Conservation (phyloP, 2,329 filamentous ascomycete species). For the Amauroascus verrucosus region DNA sequence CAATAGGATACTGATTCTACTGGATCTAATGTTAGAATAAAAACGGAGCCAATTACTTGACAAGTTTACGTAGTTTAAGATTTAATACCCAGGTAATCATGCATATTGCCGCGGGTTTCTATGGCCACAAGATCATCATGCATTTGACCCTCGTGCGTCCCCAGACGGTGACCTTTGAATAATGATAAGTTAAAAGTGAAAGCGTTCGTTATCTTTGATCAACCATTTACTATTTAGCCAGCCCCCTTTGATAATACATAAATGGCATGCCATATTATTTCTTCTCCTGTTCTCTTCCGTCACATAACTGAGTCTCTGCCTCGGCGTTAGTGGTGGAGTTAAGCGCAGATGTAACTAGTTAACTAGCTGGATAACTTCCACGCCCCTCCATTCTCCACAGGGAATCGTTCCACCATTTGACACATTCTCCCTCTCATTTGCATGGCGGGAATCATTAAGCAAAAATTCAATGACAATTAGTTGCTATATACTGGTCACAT, state of each 20-base stretch:
- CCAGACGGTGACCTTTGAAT: no score
- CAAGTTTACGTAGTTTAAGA: constrained; percentile 2
- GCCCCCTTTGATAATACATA: background rate
- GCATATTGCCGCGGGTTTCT: background rate
- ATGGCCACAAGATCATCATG: background rate
- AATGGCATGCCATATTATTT: background rate
- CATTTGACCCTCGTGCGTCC: background rate
- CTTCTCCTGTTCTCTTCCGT: background rate
- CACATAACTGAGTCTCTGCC: no score
- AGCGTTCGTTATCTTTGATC: background rate
- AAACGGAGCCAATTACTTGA: constrained; percentile 30
- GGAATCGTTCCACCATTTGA: no score
- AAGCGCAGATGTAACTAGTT: background rate
- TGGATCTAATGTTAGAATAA: constrained; percentile 31
- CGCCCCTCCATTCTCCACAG: no score
- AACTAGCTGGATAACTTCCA: background rate
- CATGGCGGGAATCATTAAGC: background rate
- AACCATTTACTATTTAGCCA: background rate
- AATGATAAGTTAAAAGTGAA: background rate
- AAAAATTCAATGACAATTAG: background rate
- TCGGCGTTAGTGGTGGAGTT: background rate
- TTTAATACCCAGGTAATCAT: background rate
- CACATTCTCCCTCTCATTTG: background rate
- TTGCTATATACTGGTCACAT: constrained; percentile 8
- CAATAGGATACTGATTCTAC: constrained; percentile 28